Conservation (phyloP, 1,284 basidiomycete species). For the Tremellales sp. region DNA sequence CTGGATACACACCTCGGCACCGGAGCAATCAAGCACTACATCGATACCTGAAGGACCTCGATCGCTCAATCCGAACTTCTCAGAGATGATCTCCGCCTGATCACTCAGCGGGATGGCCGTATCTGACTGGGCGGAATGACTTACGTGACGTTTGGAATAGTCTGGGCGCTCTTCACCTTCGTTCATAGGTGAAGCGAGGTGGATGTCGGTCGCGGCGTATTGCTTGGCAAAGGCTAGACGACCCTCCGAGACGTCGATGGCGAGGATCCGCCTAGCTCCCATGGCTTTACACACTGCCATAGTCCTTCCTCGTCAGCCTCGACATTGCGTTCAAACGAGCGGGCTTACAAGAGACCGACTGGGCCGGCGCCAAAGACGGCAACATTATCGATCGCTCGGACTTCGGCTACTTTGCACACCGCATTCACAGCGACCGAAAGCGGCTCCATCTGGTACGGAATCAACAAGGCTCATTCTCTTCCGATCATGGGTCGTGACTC, state of each 20-base stretch:
- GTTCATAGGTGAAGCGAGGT: constrained; percentile 50
- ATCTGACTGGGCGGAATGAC: background rate
- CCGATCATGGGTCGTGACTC: background rate
- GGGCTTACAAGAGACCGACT: constrained; percentile 66
- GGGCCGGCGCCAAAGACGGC: constrained; percentile 83
- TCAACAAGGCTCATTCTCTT: too few species aligned
- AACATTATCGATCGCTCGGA: constrained; percentile 57
- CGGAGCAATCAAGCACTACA: constrained; percentile 55
- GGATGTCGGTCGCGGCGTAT: constrained; percentile 77
- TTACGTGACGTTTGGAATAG: constrained; percentile 55
- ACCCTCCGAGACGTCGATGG: constrained; percentile 67
- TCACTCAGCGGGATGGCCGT: background rate
- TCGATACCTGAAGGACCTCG: constrained; percentile 51
- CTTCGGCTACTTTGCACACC: constrained; percentile 60
- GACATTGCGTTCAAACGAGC: background rate
- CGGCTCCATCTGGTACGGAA: constrained; percentile 58
- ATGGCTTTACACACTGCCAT: constrained; percentile 86
- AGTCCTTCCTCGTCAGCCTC: constrained; percentile 42
- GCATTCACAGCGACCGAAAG: constrained; percentile 86
- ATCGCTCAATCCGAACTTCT: constrained; percentile 46
- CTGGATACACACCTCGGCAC: constrained; percentile 59
- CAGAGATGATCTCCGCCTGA: constrained; percentile 43
- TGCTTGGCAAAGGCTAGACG: constrained; percentile 77
- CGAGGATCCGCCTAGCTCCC: constrained; percentile 71
- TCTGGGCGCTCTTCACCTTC: constrained; percentile 61